These are phyloP conservation scores for Quillaja saponaria DNA, from an alignment of 306 rosid species.

Conservation along the genomic window DNA sequence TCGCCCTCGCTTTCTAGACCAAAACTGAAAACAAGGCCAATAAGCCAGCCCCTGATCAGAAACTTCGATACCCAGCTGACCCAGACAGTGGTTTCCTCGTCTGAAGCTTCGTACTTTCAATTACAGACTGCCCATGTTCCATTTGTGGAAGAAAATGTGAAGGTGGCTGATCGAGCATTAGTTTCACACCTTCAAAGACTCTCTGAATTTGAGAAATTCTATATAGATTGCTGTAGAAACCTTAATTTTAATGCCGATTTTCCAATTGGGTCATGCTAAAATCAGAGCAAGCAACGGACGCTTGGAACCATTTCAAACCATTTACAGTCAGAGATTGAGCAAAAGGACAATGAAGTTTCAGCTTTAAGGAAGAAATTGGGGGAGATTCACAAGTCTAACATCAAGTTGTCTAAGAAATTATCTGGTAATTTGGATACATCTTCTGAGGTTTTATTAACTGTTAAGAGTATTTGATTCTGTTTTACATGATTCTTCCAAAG, in stretches of 20 bases:
- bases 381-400: constrained; percentile 62
- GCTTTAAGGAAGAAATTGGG: constrained; percentile 53
- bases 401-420: constrained; percentile 58
- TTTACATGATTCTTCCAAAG: constrained; percentile 75
- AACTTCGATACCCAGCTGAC: constrained; percentile 35
- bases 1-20: constrained; percentile 90
- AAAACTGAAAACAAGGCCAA: too few relatives aligned
- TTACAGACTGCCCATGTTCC: constrained; percentile 91
- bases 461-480: constrained; percentile 78
- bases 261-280: constrained; percentile 70
- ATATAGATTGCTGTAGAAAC: constrained; percentile 31
- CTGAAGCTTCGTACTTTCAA: constrained; percentile 88
- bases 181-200: constrained; percentile 85
- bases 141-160: constrained; percentile 63
- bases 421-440: constrained; percentile 50
- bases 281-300: constrained; percentile 82
- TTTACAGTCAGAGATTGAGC: constrained; percentile 75
- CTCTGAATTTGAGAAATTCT: constrained; percentile 69
- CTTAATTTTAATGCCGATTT: constrained; percentile 38
- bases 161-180: constrained; percentile 68
- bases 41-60: constrained; percentile 37
- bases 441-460: constrained; percentile 69
- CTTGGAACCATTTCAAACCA: constrained; percentile 87
- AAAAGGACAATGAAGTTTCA: constrained; percentile 70
- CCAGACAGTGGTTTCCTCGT: constrained; percentile 69